Evolutionary conservation across 2,329 filamentous ascomycete genomes (phyloP), one percentile per base, ranked within the genome.

Genomic region (Apiospora hydei): DNA sequence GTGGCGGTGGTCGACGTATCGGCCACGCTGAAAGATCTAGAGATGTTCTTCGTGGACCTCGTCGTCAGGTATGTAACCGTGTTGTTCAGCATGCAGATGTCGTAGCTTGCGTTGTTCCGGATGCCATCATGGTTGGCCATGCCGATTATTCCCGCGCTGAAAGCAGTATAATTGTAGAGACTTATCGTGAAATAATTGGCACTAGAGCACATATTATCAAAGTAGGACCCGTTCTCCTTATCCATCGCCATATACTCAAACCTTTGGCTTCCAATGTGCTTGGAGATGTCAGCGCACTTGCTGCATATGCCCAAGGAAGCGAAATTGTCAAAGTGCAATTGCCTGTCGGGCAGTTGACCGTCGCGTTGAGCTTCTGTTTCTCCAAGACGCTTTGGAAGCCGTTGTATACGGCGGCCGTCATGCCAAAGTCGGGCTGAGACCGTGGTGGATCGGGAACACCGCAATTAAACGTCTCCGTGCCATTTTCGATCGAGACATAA

Each of bases 281-380:
- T 24, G 14, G 53, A 51, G 26, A 67, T 67, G 14, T 67, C 69
- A 16, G 21, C 21, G 34, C 70, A 67, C 34, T 61, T 47, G 38
- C 43, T 67, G 14, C 70, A 71, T 3, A 71, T 30, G 21, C 43
- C 61, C 41, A 71, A 38, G 8, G 61, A 67, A 3, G n/a, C 7
- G n/a, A 49, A 49, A 18, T 38, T 8, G 21, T 43, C 24, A 21
- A 43, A 71, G 57, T 71, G 21, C 57, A 67, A 61, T 71, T 71
- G 14, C 70, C 70, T 2, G 30, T 47, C 14, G 44, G 21, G 18
- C 70, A 71, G 21, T 1, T 34, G 21, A 24, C 64, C 26, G 43
- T 24, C 16, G 43, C 24, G 1, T 41, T 44, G 5, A 38, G 30
- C 6, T 11, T 61, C 18, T 8, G 53, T 3, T 30, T 61, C 30